Conservation (phyloP, 2,329 filamentous ascomycete genomes). For the Neofusicoccum umdonicola region DNA sequence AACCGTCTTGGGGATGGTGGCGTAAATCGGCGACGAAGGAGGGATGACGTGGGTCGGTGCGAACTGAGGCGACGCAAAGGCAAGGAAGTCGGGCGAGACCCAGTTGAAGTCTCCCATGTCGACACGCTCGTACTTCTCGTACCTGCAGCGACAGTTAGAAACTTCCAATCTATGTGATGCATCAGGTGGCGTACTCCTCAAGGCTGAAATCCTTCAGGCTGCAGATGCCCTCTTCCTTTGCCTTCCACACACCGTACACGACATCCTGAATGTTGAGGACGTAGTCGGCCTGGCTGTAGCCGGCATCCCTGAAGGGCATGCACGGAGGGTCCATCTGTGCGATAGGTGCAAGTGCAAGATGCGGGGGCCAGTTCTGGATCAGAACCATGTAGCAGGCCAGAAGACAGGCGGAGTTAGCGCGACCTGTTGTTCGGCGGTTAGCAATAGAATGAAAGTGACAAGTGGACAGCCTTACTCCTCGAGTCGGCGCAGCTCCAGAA, state of each 20-base stretch:
- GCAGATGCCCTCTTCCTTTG: conserved; percentile 92
- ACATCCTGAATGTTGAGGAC: conserved; percentile 94
- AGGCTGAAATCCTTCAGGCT: conserved; percentile 91
- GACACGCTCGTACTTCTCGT: conserved; percentile 91
- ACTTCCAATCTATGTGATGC: too few species aligned
- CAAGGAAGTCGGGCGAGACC: conserved; percentile 91
- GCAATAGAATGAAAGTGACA: neutral
- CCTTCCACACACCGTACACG: conserved; percentile 97
- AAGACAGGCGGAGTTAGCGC: conserved; percentile 90
- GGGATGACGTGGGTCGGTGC: conserved; percentile 71
- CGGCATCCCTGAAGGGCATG: conserved; percentile 98
- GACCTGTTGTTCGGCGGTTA: conserved; percentile 52
- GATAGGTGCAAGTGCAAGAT: conserved; percentile 90
- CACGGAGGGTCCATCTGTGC: conserved; percentile 94
- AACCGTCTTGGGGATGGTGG: conserved; percentile 71
- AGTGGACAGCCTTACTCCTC: conserved; percentile 63
- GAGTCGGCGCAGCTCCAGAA: conserved; percentile 95
- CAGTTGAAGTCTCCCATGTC: conserved; percentile 99
- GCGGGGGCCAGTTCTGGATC: conserved; percentile 96
- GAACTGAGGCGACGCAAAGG: conserved; percentile 92
- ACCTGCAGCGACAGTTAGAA: conserved; percentile 50
- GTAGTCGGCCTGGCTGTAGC: conserved; percentile 97
- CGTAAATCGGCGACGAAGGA: conserved; percentile 69
- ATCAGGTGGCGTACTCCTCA: conserved; percentile 63
- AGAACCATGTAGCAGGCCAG: conserved; percentile 98